Evolutionary conservation across 129 eudicot species (phyloP), one percentile per base, ranked within the genome.

Genomic region (Daucus carota): DNA sequence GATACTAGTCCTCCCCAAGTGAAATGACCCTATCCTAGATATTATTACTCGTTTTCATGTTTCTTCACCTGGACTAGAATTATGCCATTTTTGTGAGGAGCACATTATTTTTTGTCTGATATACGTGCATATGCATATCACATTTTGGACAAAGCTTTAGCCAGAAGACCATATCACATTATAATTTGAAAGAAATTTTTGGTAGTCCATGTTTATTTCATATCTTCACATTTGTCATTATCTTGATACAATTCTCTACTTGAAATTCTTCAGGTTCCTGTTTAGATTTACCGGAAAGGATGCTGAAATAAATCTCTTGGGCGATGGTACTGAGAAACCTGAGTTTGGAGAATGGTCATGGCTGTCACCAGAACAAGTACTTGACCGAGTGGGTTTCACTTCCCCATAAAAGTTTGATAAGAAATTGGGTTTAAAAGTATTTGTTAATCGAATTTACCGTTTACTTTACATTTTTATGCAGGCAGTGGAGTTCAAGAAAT

Each of bases 311-410:
- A 91, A 95, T 80, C 94, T 95, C 20, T 78, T 89, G 84, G 99
- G 96, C 9, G 97, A 95, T 73, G 99, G 99, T 66, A 91, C 86
- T 10, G 99, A 95, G 86, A 95, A 95, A 79, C 74, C 99, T 0
- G 99, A 95, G 82, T 95, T 95, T 78, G 96, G 97, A 59, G 83
- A 91, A 72, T 95, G 99, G 99, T 66, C 94, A 54, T 95, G 99
- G 99, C 80, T 91, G 86, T 87, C 97, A 33, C 96, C 99, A 0
- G 94, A 91, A 77, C 81, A 87, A 89, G 88, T 95, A 36, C 40
- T 91, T 76, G 89, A 91, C 17, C 90, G 44, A 4, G 98, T 94
- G 65, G 52, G 97, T 89, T 70, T 75, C 43, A 66, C 70, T 38
- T 66, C 75, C 60, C 32, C 73, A 18, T 50, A 4, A 32, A 15